These are phyloP conservation scores for Leccinum insolens DNA, from an alignment of 1,284 basidiomycete genomes.

Conservation along the genomic window DNA sequence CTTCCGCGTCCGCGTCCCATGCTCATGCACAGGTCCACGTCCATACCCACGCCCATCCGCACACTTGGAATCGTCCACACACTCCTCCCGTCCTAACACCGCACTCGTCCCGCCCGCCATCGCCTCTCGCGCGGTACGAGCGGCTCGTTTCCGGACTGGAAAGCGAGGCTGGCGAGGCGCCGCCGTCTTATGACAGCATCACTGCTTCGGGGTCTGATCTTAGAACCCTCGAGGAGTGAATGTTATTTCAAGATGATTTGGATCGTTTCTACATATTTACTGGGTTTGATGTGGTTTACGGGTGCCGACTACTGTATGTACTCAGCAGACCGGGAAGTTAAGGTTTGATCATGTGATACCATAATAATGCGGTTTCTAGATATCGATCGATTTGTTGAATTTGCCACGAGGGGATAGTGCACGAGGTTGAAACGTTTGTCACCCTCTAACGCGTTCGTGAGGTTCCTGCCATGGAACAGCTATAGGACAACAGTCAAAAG, in stretches of 20 bases:
- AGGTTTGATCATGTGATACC: neutral
- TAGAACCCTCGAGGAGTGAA: neutral
- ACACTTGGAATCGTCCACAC: neutral
- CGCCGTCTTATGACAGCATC: constrained; percentile 59
- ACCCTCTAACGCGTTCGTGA: constrained; percentile 60
- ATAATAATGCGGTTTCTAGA: neutral
- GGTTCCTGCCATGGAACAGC: constrained; percentile 80
- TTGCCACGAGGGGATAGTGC: neutral
- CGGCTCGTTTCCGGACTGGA: constrained; percentile 68
- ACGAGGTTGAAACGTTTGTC: constrained; percentile 1
- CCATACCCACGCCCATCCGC: neutral
- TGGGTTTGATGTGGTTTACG: neutral
- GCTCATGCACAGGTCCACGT: neutral
- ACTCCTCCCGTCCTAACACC: constrained; percentile 15
- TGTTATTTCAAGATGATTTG: neutral
- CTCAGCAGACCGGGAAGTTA: too few species aligned
- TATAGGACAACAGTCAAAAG: constrained; percentile 5
- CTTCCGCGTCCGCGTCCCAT: constrained; percentile 3
- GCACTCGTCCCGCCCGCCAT: constrained; percentile 24
- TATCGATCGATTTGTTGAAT: neutral
- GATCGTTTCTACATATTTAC: neutral
- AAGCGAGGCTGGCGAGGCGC: constrained; percentile 65
- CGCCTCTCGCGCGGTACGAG: constrained; percentile 49
- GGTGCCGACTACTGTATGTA: neutral
- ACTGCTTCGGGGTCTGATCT: constrained; percentile 1